Conservation (phyloP, 768 basidiomycete genomes). For the Floccularia luteovirens region DNA sequence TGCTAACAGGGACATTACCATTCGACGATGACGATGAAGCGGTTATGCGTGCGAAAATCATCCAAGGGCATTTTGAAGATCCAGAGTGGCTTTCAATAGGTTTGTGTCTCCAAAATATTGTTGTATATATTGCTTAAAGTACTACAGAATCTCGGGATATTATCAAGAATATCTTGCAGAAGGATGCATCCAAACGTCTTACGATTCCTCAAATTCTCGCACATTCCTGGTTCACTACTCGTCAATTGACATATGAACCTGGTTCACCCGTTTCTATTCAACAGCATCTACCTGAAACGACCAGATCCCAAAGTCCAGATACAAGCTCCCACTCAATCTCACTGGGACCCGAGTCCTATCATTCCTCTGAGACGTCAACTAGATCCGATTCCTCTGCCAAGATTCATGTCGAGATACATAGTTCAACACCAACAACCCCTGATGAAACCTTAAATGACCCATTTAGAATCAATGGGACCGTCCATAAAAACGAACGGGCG, state of each 20-base stretch:
- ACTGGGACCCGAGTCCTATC: conserved; percentile 21
- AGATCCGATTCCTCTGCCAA: conserved; percentile 39
- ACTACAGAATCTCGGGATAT: conserved; percentile 76
- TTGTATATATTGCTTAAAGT: neutral
- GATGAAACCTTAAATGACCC: conserved; percentile 40
- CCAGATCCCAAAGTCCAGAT: conserved; percentile 19
- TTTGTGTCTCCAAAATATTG: conserved; percentile 20
- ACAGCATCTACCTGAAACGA: conserved; percentile 18
- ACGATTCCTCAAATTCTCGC: conserved; percentile 80
- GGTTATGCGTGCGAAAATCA: conserved; percentile 78
- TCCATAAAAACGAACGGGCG: too few relatives aligned
- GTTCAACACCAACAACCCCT: conserved; percentile 52
- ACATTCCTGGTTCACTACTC: conserved; percentile 77
- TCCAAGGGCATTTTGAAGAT: conserved; percentile 83
- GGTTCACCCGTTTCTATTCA: conserved; percentile 20
- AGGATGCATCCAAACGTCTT: conserved; percentile 68
- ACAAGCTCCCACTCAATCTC: conserved; percentile 14
- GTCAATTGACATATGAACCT: conserved; percentile 23
- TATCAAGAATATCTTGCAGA: conserved; percentile 67
- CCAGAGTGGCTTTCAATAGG: conserved; percentile 88
- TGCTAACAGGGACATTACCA: conserved; percentile 84
- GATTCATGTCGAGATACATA: conserved; percentile 23
- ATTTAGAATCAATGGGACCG: conserved; percentile 16
- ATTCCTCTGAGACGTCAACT: conserved; percentile 49
- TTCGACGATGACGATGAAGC: conserved; percentile 88